Percentiles rank a stretch among this genome's conserved stretches.
phyloP scores from a whole-genome alignment of 2,329 filamentous ascomycete genomes.

The Sporothrix schenckii region DNA sequence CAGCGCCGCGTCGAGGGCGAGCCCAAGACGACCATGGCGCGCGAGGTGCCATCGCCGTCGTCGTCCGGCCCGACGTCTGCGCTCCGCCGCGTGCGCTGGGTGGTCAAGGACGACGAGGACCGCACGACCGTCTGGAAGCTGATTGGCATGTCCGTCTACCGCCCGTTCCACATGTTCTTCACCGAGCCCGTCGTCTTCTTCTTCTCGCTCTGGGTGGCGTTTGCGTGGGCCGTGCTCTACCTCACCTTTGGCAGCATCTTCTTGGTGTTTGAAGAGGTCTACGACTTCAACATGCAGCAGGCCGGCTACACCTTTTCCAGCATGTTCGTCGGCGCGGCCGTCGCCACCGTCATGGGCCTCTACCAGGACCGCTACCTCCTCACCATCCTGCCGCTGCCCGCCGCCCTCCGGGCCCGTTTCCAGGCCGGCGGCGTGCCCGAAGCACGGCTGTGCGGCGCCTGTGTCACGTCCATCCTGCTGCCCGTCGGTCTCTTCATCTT shows the following conservation, averaged over 20 bases:
- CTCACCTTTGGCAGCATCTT: conserved; percentile 81
- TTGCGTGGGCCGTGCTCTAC: conserved; percentile 88
- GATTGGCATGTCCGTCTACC: conserved; percentile 72
- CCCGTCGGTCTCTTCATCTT: conserved; percentile 82
- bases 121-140: conserved; percentile 68
- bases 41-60: neutral
- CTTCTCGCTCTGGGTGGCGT: conserved; percentile 88
- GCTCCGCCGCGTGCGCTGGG: conserved; percentile 70
- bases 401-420: conserved; percentile 51
- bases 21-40: neutral
- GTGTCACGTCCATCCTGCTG: conserved; percentile 72
- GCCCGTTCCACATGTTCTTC: conserved; percentile 76
- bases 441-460: conserved; percentile 79
- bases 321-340: conserved; percentile 66
- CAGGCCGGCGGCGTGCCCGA: conserved; percentile 66
- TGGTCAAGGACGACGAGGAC: conserved; percentile 77
- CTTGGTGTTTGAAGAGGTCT: conserved; percentile 69
- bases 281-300: conserved; percentile 69
- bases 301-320: conserved; percentile 73
- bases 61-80: neutral
- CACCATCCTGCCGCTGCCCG: conserved; percentile 41
- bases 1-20: conserved; percentile 3
- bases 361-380: conserved; percentile 69
- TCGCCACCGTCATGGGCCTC: conserved; percentile 71
- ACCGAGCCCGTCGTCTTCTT: conserved; percentile 80